Base-by-base conservation (phyloP, 164 flowering plant genomes). In the Aristolochia californica region DNA sequence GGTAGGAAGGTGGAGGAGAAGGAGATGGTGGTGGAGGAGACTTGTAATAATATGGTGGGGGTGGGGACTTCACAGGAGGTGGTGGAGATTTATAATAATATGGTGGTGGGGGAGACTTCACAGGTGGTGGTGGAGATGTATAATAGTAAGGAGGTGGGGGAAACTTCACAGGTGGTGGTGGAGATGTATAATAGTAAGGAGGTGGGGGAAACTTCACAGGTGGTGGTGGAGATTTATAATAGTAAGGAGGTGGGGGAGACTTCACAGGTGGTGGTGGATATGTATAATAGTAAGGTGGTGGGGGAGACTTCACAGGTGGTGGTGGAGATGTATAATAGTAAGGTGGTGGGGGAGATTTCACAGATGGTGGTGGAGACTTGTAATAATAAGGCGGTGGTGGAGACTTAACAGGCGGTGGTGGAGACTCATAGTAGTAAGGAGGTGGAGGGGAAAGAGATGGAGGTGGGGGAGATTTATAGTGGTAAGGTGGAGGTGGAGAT, bases 41-140 rank as follows among this genome's bases (percentile, higher is more conserved):
- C 4, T 66, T 63, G 45, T 74, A 74, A 16, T 68, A 53, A 28
- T 74, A 74, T 2, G 77, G 79, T 48, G 79, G 70, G 22, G 79
- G 78, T 0, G 81, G 72, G 1, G 83, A 73, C 0, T 48, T 43
- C 0, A 38, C 15, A 0, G 78, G 78, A 2, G 81, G 78, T 3
- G 78, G 75, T 9, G 79, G 79, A 3, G 78, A 72, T 20, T 66
- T 70, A 61, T 74, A 75, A 27, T 65, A 50, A 48, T 76, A 75
- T 0, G 75, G 74, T 28, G 77, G 74, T 14, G 74, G 71, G 0
- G 76, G 79, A 12, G 78, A 65, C 0, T 45, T 26, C 0, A 20
- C 12, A 0, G 79, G 82, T 12, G 82, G 82, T 2, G 83, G 83
- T 30, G 83, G 83, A 14, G 83, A 76, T n/a, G 61, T 64, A 54